Conservation (phyloP, 2,329 filamentous ascomycete genomes). For the Arthrobotrys sinensis region DNA sequence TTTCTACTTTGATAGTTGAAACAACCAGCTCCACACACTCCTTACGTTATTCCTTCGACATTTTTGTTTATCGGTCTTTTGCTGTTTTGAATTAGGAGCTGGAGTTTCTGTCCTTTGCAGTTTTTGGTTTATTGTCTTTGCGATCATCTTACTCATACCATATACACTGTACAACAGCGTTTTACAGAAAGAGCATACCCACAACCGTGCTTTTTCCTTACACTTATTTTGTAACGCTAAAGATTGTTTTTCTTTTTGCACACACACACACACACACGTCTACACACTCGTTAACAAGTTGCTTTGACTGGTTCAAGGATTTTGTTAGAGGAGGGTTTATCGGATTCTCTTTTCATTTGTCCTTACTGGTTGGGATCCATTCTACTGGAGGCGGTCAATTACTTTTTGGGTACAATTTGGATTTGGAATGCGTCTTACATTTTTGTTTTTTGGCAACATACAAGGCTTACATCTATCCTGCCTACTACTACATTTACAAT, state of each 20-base stretch:
- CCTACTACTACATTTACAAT: conserved; percentile 13
- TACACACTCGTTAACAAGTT: conserved; percentile 46
- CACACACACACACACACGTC: not conserved
- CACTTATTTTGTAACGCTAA: conserved; percentile 31
- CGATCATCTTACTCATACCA: not conserved
- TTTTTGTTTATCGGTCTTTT: conserved; percentile 27
- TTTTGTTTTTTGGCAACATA: conserved; percentile 1
- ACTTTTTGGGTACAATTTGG: conserved; percentile 1
- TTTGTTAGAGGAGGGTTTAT: conserved; percentile 35
- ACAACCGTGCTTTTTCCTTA: conserved; percentile 2
- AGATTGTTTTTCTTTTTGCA: conserved; percentile 18
- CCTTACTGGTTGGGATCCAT: conserved; percentile 23
- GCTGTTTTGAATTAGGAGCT: conserved; percentile 21
- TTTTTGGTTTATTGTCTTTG: conserved; percentile 19
- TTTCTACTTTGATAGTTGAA: conserved; percentile 54
- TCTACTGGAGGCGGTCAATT: conserved; percentile 4
- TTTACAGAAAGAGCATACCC: conserved; percentile 32
- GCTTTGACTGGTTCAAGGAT: conserved; percentile 52
- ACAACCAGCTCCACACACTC: conserved; percentile 34
- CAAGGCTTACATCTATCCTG: not conserved
- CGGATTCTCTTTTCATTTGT: conserved; percentile 21
- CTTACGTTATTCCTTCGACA: conserved; percentile 15
- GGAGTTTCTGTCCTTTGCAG: conserved; percentile 29
- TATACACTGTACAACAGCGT: conserved; percentile 58
- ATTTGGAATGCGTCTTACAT: not conserved